Percentiles rank a stretch among this genome's conserved stretches.
These are phyloP conservation scores for Hamamelis virginiana DNA, from an alignment of 164 flowering plant species.

Conservation along the genomic window DNA sequence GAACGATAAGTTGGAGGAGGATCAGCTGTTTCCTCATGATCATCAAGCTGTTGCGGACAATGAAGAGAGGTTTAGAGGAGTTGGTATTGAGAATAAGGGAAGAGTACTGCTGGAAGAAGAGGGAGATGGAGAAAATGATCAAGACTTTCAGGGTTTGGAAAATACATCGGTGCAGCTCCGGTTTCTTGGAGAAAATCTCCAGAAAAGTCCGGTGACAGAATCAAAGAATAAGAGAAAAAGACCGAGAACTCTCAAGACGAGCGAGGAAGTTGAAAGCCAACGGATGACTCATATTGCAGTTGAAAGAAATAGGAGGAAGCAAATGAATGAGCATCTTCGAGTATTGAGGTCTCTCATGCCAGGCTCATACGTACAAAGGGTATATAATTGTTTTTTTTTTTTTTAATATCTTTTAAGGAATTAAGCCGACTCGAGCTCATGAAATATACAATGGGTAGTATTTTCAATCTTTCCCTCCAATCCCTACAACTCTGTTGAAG, in stretches of 20 bases:
- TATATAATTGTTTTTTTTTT: conserved; percentile 33
- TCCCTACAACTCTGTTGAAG: too few species aligned
- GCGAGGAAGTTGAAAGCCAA: conserved; percentile 95
- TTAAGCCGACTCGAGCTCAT: too few species aligned
- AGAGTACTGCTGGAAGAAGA: too few species aligned
- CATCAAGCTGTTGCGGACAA: conserved; percentile 7
- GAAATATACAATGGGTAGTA: too few species aligned
- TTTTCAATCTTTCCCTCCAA: too few species aligned
- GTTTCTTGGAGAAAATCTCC: conserved; percentile 39
- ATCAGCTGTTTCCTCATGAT: conserved; percentile 23
- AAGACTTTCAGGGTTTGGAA: conserved; percentile 28
- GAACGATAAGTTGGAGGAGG: conserved; percentile 51
- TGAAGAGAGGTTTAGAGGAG: conserved; percentile 22
- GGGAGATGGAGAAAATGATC: conserved; percentile 27
- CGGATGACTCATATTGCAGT: conserved; percentile 98
- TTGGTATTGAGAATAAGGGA: conserved; percentile 12
- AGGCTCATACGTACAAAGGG: conserved; percentile 93
- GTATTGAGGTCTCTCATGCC: conserved; percentile 95
- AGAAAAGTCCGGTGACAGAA: conserved; percentile 20
- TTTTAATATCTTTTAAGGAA: too few species aligned
- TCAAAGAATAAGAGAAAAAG: conserved; percentile 69
- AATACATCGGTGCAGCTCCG: conserved; percentile 41
- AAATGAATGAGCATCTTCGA: conserved; percentile 93
- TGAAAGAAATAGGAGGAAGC: conserved; percentile 89
- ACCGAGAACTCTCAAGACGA: conserved; percentile 70